Evolutionary conservation across 2,329 filamentous ascomycete genomes (phyloP).

Genomic region (Hyphodiscus sp.): DNA sequence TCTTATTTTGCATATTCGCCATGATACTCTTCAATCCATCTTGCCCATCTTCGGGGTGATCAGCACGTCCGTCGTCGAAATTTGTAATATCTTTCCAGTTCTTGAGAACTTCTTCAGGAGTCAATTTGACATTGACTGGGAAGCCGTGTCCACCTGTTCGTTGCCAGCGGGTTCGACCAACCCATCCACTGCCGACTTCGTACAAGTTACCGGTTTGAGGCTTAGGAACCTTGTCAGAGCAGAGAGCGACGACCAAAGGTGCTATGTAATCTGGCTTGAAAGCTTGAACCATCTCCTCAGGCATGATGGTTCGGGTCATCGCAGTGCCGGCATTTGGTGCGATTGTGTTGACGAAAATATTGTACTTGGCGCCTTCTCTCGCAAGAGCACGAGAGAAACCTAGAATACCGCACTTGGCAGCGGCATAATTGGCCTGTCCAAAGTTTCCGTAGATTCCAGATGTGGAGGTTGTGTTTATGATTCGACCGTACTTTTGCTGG

Average conservation of each 20-base stretch:
- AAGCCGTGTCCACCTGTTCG: conserved; percentile 84
- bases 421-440: conserved; percentile 95
- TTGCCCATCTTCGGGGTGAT: conserved; percentile 74
- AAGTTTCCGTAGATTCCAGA: conserved; percentile 99
- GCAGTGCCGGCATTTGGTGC: conserved; percentile 94
- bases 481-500: conserved; percentile 96
- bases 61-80: conserved; percentile 82
- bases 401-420: conserved; percentile 86
- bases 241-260: conserved; percentile 79
- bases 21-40: conserved; percentile 72
- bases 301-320: conserved; percentile 91
- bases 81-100: conserved; percentile 73
- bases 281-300: conserved; percentile 94
- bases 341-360: conserved; percentile 97
- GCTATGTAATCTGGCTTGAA: conserved; percentile 99
- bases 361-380: conserved; percentile 91
- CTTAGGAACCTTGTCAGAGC: conserved; percentile 78
- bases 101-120: conserved; percentile 75
- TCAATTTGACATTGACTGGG: conserved; percentile 76
- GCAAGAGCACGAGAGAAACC: conserved; percentile 92
- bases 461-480: conserved; percentile 95
- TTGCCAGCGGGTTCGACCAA: conserved; percentile 90
- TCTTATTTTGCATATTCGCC: conserved; percentile 79
- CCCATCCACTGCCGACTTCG: conserved; percentile 94
- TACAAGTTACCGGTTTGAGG: conserved; percentile 82